phyloP scores from a whole-genome alignment of 495 filamentous ascomycete genomes.

The Bacidia rubella region DNA sequence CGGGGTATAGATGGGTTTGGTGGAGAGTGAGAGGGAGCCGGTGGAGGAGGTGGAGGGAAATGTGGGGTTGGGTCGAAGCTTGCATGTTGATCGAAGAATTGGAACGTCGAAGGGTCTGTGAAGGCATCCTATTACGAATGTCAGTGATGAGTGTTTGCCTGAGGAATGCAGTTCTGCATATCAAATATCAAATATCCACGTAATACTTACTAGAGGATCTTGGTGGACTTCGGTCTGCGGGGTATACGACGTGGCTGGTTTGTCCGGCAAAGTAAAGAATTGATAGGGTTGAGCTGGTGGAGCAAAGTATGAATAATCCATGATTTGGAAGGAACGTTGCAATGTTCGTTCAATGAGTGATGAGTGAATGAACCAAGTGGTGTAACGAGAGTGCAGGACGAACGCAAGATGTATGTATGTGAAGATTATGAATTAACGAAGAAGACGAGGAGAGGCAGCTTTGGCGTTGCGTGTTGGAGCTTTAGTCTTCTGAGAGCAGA shows the following conservation, averaged over 20 bases:
- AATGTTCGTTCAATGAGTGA: no score
- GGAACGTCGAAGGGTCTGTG: conserved; percentile 19
- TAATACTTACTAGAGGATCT: conserved; percentile 16
- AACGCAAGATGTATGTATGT: background rate
- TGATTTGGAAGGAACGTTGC: conserved; percentile 4
- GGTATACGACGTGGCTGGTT: conserved; percentile 13
- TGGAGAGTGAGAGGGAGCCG: conserved; percentile 29
- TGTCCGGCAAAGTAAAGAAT: conserved; percentile 13
- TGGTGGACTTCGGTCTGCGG: conserved; percentile 14
- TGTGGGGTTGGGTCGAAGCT: conserved; percentile 24
- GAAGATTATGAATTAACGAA: background rate
- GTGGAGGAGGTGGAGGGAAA: conserved; percentile 11
- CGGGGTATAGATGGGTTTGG: conserved; percentile 30
- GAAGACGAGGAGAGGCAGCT: background rate
- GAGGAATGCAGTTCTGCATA: background rate
- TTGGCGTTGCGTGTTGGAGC: background rate
- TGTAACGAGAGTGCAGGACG: background rate
- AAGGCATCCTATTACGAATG: conserved; percentile 12
- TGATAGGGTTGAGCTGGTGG: conserved; percentile 13
- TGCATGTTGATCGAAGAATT: conserved; percentile 28
- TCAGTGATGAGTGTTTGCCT: background rate
- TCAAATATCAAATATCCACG: background rate
- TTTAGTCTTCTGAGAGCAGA: background rate
- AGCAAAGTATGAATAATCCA: conserved; percentile 20
- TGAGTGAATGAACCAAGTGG: no score